phyloP scores from a whole-genome alignment of 306 rosid species.

The Medicago ruthenica region DNA sequence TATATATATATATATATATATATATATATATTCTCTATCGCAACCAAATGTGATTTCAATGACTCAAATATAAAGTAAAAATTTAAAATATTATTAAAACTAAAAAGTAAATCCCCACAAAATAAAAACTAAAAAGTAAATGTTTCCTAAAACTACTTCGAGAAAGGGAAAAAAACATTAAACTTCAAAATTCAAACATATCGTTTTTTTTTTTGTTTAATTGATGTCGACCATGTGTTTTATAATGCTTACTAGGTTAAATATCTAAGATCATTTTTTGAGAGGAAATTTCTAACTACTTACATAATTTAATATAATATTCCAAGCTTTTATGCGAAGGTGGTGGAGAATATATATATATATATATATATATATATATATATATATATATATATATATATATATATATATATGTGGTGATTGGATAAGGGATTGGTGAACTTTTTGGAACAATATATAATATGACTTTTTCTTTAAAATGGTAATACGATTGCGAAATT shows the following conservation, averaged over 20 bases:
- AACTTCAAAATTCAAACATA: neutral
- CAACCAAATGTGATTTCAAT: too few relatives aligned
- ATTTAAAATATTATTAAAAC: too few relatives aligned
- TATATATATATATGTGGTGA: slow-evolving; percentile 34
- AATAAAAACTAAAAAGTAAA: too few relatives aligned
- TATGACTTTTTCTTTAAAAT: neutral
- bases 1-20: too few relatives aligned
- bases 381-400: too few relatives aligned
- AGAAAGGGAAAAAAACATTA: too few relatives aligned
- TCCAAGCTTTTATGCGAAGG: slow-evolving; percentile 32
- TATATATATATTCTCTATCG: too few relatives aligned
- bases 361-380: too few relatives aligned
- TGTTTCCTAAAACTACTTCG: too few relatives aligned
- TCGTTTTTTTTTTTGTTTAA: too few relatives aligned
- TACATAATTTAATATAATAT: slow-evolving; percentile 4
- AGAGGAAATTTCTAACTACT: neutral
- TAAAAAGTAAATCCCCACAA: too few relatives aligned
- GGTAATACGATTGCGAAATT: slow-evolving; percentile 21
- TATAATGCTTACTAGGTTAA: neutral
- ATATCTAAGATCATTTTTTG: neutral
- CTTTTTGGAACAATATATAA: slow-evolving; percentile 36
- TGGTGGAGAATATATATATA: slow-evolving; percentile 35
- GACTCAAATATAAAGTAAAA: too few relatives aligned
- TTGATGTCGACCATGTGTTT: neutral
- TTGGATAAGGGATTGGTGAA: slow-evolving; percentile 44